Base-by-base conservation (phyloP, 805 yeast genomes). In the Zygosaccharomyces lentus region DNA sequence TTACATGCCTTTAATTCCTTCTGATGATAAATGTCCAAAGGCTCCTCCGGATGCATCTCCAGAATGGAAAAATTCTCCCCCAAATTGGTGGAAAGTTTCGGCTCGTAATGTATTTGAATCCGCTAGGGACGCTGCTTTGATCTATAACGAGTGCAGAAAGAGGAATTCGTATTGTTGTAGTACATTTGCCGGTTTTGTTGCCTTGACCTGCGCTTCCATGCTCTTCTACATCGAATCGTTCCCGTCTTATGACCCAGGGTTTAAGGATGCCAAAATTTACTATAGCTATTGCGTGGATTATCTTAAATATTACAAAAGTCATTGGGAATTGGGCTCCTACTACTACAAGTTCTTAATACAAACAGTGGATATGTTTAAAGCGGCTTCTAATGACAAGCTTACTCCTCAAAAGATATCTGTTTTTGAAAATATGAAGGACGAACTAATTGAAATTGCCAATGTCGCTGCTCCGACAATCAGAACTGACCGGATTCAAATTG, bases 351-450 rank as follows among this genome's bases (percentile, higher is more conserved):
- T 40, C 19, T 15, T n/a, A 31, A 12, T 17, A 10, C 43, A 40
- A 10, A 30, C 43, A 21, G 43, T 31, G 25, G 17, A 30, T 40
- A 40, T 40, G 43, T 31, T 40, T 6, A 31, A 40, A 31, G 37
- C 36, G 4, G 43, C 43, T 13, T 30, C 43, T 9, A n/a, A 40
- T 5, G 31, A 30, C 10, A 9, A 31, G 16, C 37, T 40, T 9
- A 17, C 37, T 6, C 27, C 36, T 6, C 21, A n/a, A 15, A 40
- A 9, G 12, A 40, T 40, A n/a, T 17, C 30, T 9, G 27, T 40
- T 30, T 40, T 40, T 27, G 43, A 40, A 19, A 40, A 40, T 8
- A 40, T 40, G 43, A 40, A 40, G 23, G 34, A 39, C 17, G 30
- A 40, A 21, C 10, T 40, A 23, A 37, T 40, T 8, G 27, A 40